Percentiles rank a stretch among this genome's conserved stretches.
Conservation (phyloP, 768 basidiomycete genomes). For the Tylopilus plumbeoviolaceoides region DNA sequence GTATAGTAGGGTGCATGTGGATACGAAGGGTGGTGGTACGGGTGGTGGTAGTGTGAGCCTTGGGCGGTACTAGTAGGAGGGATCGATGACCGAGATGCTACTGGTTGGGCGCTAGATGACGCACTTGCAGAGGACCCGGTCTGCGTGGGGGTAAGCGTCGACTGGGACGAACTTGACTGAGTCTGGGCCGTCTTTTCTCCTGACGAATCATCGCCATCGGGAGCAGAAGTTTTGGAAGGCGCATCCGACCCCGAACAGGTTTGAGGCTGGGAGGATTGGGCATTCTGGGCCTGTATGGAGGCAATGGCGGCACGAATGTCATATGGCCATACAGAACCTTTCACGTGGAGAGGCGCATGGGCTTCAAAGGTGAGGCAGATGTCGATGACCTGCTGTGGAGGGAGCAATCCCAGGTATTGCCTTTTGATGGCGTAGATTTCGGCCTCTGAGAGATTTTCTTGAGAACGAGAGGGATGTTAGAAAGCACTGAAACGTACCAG, state of each 20-base stretch:
- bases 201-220: conserved; percentile 12
- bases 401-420: conserved; percentile 64
- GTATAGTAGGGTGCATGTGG: conserved; percentile 68
- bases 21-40: conserved; percentile 57
- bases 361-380: conserved; percentile 71
- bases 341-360: conserved; percentile 62
- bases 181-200: conserved; percentile 12
- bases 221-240: conserved; percentile 9
- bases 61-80: conserved; percentile 20
- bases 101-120: conserved; percentile 16
- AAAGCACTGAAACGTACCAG: conserved; percentile 27
- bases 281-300: conserved; percentile 36
- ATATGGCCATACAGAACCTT: conserved; percentile 66
- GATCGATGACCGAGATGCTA: conserved; percentile 17
- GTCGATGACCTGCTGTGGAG: conserved; percentile 71
- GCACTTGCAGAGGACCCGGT: conserved; percentile 20
- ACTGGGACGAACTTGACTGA: conserved; percentile 16
- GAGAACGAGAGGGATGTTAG: conserved; percentile 10
- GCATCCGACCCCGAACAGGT: conserved; percentile 11
- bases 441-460: conserved; percentile 34
- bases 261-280: conserved; percentile 21
- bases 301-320: conserved; percentile 65
- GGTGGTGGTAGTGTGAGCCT: conserved; percentile 44
- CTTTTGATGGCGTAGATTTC: conserved; percentile 60
- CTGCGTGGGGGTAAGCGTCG: conserved; percentile 23